Percentiles rank a stretch among this genome's conserved stretches.
Evolutionary conservation across 2,329 filamentous ascomycete genomes (phyloP).

Genomic region (Blastomyces parvus): DNA sequence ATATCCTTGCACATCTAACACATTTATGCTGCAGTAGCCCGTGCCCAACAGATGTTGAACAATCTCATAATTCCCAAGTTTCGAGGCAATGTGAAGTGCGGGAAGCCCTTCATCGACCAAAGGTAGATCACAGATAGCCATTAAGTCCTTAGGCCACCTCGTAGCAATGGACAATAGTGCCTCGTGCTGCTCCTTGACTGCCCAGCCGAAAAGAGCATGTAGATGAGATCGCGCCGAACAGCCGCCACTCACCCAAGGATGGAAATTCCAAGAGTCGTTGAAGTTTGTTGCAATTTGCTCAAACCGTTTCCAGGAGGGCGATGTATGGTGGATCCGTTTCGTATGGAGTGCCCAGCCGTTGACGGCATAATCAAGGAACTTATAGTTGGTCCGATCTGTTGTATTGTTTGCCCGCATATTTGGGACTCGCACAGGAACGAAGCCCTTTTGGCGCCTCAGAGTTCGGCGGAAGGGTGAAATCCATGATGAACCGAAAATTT

Average conservation of each 20-base stretch:
- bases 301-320: neutral
- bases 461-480: neutral
- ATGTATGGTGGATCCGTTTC: neutral
- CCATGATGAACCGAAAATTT: neutral
- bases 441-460: neutral
- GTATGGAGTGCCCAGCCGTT: neutral
- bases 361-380: neutral
- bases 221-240: neutral
- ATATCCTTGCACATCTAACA: neutral
- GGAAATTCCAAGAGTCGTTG: constrained; percentile 1
- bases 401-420: no score
- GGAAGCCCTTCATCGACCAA: neutral
- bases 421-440: neutral
- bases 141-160: neutral
- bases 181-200: neutral
- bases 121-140: neutral
- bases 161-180: neutral
- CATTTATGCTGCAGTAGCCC: neutral
- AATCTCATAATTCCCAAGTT: neutral
- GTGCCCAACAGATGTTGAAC: neutral
- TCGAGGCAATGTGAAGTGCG: neutral
- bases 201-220: constrained; percentile 2
- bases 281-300: constrained; percentile 1
- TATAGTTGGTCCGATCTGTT: neutral
- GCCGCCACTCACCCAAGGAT: constrained; percentile 3